phyloP scores from a whole-genome alignment of 2,329 filamentous ascomycete genomes.

The Beauveria brongniartii region DNA sequence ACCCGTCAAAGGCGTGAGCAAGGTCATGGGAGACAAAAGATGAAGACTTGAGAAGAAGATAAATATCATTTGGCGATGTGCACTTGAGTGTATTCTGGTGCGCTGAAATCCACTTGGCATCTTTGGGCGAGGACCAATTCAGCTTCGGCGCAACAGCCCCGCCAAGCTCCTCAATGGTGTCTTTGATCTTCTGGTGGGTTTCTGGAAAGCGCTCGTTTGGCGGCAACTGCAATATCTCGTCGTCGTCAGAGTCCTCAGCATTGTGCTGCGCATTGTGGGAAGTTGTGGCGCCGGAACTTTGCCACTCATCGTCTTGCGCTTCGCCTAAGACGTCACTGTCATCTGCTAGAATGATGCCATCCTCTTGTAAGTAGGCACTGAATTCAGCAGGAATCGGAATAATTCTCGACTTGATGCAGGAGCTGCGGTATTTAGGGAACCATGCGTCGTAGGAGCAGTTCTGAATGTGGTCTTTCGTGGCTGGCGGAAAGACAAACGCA shows the following conservation, averaged over 20 bases:
- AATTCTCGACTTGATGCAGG: constrained; percentile 79
- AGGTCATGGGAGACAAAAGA: constrained; percentile 93
- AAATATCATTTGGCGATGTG: constrained; percentile 80
- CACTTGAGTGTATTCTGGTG: constrained; percentile 88
- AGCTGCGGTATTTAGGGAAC: constrained; percentile 75
- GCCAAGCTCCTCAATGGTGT: constrained; percentile 71
- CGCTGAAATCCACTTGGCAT: constrained; percentile 84
- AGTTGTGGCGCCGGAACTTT: constrained; percentile 24
- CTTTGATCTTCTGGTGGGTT: constrained; percentile 68
- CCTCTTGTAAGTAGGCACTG: constrained; percentile 78
- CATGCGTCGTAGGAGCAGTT: constrained; percentile 92
- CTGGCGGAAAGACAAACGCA: constrained; percentile 64
- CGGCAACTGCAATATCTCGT: constrained; percentile 28
- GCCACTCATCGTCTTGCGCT: constrained; percentile 47
- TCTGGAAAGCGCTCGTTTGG: constrained; percentile 57
- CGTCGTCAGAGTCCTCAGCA: constrained; percentile 48
- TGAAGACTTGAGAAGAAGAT: constrained; percentile 86
- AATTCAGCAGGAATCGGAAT: constrained; percentile 71
- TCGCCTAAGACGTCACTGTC: constrained; percentile 47
- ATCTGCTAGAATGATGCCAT: constrained; percentile 82
- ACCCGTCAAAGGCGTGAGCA: constrained; percentile 82
- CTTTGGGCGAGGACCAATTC: constrained; percentile 96
- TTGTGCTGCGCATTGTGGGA: constrained; percentile 26
- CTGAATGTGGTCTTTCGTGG: constrained; percentile 79
- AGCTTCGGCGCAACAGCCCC: constrained; percentile 86